Base-by-base conservation (phyloP, 352 stramenopile genomes). In the Pythium folliculosum region DNA sequence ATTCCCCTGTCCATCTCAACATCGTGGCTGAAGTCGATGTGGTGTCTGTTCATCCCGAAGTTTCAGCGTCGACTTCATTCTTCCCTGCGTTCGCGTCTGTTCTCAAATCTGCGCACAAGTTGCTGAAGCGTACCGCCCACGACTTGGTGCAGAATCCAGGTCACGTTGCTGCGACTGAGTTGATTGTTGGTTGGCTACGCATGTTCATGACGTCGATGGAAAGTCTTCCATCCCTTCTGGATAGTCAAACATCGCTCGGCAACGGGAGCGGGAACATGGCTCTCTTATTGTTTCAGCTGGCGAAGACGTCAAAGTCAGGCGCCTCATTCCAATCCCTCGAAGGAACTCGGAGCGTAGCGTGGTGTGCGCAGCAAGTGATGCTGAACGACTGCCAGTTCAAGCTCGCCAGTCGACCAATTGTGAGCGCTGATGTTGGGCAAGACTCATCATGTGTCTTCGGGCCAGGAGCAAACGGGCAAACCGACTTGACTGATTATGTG, bases 221-320 rank as follows among this genome's bases (percentile, higher is more conserved):
- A 2, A 44, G 53, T 4, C 85, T 86, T 67, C 70, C 77, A 22
- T 82, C 82, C 6, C 60, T 93, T 17, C 80, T 91, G 25, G 78
- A 90, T 56, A 90, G 88, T 51, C 77, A 88, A 66, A 68, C 82
- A 47, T 69, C 61, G 5, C 60, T 85, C 60, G 86, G 78, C 32
- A 82, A 86, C 70, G 81, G 84, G 6, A 86, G 86, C 66, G 82
- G 84, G 1, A 88, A 89, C 62, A 72, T 80, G 47, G 81, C 84
- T 17, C 60, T 73, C 3, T 72, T 86, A 51, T 69, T 93, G 45
- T 86, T 91, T 30, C 72, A 88, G 47, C 65, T 93, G 32, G 84
- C 84, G 3, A 82, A 91, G 44, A 71, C 83, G 47, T 88, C 75
- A 25, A 64, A 80, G 22, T 72, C 74, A 4, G 71, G 81, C 45